Evolutionary conservation across 306 rosid genomes (phyloP).

Genomic region (Spatholobus suberectus): DNA sequence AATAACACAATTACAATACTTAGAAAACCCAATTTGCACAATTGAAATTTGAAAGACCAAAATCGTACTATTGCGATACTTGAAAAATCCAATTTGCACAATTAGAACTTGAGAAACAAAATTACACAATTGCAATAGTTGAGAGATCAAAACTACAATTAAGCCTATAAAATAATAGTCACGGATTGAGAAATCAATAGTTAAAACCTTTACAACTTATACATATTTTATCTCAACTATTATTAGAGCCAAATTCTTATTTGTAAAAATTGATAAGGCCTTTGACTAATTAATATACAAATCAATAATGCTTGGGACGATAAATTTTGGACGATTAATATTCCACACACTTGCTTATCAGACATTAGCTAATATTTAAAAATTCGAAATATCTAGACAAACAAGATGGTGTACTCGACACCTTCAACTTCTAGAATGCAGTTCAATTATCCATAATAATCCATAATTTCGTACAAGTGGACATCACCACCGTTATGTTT

Average conservation of each 20-base stretch:
- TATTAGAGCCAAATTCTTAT: not conserved
- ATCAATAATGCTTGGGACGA: not conserved
- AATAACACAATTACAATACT: no score
- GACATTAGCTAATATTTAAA: not conserved
- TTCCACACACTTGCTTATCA: not conserved
- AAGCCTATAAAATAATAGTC: not conserved
- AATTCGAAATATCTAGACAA: not conserved
- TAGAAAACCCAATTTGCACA: no score
- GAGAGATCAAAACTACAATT: no score
- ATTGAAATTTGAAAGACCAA: no score
- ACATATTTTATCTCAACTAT: not conserved
- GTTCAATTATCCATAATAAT: no score
- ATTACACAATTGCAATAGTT: no score
- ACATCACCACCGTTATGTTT: not conserved
- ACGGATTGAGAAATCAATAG: not conserved
- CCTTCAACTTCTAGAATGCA: not conserved
- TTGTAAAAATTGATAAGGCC: not conserved
- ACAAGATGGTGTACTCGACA: not conserved
- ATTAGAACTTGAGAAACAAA: no score
- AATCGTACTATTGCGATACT: no score
- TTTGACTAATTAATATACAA: constrained; percentile 11
- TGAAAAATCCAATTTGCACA: no score
- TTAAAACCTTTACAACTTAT: not conserved
- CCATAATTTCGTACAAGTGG: not conserved
- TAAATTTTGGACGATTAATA: not conserved